A percentile compares a stretch with the other conserved stretches of the same genome.
phyloP scores from a whole-genome alignment of 1,284 basidiomycete species.

The Fistulinella staudtii region DNA sequence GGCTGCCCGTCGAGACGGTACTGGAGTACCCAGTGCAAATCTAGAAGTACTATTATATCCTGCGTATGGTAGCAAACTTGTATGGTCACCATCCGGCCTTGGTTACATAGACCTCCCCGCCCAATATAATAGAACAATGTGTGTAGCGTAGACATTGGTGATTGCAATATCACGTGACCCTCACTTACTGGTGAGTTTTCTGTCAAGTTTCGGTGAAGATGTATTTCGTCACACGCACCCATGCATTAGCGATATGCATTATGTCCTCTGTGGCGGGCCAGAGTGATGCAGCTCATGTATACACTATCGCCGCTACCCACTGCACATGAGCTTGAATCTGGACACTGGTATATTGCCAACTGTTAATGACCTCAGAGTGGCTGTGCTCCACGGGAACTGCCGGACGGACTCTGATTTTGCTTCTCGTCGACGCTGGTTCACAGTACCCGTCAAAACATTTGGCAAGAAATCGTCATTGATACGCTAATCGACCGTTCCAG shows the following conservation, averaged over 20 bases:
- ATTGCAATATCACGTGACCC: no score
- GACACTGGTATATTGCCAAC: background rate
- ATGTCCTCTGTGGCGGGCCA: no score
- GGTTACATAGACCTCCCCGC: no score
- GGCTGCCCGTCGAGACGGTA: conserved; percentile 20
- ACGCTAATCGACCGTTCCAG: conserved; percentile 12
- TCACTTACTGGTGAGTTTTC: no score
- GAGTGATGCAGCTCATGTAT: no score
- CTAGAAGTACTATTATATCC: conserved; percentile 3
- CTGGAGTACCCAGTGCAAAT: conserved; percentile 8
- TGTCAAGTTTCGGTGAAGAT: no score
- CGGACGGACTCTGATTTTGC: conserved; percentile 26
- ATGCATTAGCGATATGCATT: no score
- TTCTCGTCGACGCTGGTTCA: conserved; percentile 2
- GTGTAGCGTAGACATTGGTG: no score
- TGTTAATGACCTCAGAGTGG: conserved; percentile 12
- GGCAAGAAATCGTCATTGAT: conserved; percentile 20
- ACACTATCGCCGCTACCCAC: no score
- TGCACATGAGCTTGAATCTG: background rate
- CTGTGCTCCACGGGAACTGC: conserved; percentile 25
- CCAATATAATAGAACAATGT: no score
- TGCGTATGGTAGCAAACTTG: background rate
- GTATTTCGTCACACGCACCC: no score
- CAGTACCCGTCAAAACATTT: conserved; percentile 20
- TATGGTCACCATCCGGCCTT: conserved; percentile 14